phyloP scores from a whole-genome alignment of 164 flowering plant genomes.

The Dillenia turbinata region DNA sequence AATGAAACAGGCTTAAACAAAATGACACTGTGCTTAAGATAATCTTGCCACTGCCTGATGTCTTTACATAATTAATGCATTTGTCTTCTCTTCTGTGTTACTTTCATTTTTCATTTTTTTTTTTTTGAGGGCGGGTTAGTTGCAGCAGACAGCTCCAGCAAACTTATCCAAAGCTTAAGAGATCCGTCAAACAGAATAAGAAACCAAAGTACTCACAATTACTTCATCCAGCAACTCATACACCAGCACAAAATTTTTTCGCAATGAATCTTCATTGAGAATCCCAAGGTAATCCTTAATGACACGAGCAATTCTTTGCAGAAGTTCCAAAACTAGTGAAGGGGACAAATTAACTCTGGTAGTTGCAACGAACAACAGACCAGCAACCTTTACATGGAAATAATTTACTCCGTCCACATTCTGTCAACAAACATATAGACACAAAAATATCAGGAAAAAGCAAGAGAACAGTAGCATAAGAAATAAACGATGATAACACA shows the following conservation, averaged over 20 bases:
- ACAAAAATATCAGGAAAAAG: background rate
- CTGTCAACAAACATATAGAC: constrained; percentile 24
- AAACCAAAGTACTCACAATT: constrained; percentile 56
- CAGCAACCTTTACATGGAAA: constrained; percentile 95
- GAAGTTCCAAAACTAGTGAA: constrained; percentile 84
- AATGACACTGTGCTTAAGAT: too few relatives aligned
- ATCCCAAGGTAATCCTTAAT: constrained; percentile 94
- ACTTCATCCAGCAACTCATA: constrained; percentile 98
- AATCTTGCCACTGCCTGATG: too few relatives aligned
- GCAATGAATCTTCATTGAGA: constrained; percentile 88
- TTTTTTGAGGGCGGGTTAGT: too few relatives aligned
- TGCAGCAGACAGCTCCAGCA: background rate
- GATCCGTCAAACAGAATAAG: background rate
- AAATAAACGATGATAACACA: too few relatives aligned
- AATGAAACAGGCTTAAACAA: too few relatives aligned
- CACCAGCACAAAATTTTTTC: constrained; percentile 95
- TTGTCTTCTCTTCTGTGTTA: too few relatives aligned
- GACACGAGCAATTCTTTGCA: constrained; percentile 94
- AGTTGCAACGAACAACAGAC: constrained; percentile 90
- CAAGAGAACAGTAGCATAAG: too few relatives aligned
- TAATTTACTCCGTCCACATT: constrained; percentile 96
- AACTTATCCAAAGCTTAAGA: background rate
- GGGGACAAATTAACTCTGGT: constrained; percentile 87
- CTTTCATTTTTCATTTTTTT: too few relatives aligned
- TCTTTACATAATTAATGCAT: too few relatives aligned